phyloP scores from a whole-genome alignment of 164 flowering plant genomes.

The Warburgia ugandensis region DNA sequence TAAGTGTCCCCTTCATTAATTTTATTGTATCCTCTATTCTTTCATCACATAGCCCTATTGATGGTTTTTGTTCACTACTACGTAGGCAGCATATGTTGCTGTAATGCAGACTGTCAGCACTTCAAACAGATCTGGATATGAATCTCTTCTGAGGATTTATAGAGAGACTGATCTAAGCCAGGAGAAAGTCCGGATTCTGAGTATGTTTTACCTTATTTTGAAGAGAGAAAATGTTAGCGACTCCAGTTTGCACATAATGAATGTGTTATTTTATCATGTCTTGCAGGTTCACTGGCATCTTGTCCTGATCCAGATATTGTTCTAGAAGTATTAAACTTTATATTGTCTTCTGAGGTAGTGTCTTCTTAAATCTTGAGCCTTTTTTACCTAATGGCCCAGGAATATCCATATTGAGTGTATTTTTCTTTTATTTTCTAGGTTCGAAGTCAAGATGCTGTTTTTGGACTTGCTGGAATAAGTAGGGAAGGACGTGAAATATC shows the following conservation, averaged over 20 bases:
- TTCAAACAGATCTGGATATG: constrained; percentile 67
- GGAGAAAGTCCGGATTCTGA: constrained; percentile 73
- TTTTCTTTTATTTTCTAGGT: constrained; percentile 40
- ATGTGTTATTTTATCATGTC: not conserved
- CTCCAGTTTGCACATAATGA: not conserved
- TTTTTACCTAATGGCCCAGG: too few relatives aligned
- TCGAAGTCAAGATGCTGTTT: constrained; percentile 83
- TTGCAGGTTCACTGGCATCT: constrained; percentile 67
- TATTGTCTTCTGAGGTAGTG: constrained; percentile 74
- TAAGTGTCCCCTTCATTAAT: not conserved
- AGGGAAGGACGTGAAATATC: constrained; percentile 76
- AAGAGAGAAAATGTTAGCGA: not conserved
- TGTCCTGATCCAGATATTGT: constrained; percentile 67
- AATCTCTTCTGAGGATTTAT: constrained; percentile 66
- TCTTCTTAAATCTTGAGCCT: not conserved
- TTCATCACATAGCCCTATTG: too few relatives aligned
- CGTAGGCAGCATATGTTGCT: constrained; percentile 83
- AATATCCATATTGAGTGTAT: too few relatives aligned
- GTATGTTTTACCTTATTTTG: constrained; percentile 22
- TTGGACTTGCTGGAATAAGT: constrained; percentile 65
- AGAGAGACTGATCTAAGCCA: constrained; percentile 88
- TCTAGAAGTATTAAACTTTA: constrained; percentile 77
- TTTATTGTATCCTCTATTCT: not conserved
- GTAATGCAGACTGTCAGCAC: constrained; percentile 58
- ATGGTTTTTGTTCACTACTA: too few relatives aligned